Evolutionary conservation across 1,284 basidiomycete genomes (phyloP).

Genomic region (Fomes fomentarius): DNA sequence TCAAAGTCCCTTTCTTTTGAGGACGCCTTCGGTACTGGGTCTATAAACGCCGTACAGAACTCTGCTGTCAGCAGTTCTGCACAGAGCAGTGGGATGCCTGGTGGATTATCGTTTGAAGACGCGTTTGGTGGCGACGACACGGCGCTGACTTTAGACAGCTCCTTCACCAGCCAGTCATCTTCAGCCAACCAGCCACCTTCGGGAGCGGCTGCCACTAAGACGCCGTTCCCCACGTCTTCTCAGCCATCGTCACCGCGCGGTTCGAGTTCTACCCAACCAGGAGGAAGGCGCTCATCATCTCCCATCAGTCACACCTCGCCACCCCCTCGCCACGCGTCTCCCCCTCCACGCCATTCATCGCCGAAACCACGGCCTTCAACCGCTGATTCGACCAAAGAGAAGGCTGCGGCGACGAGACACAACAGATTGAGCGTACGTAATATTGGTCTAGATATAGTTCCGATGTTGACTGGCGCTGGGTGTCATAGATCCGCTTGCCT

Average conservation of each 20-base stretch:
- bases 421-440: slow-evolving; percentile 75
- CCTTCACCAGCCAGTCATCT: slow-evolving; percentile 29
- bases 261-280: slow-evolving; percentile 30
- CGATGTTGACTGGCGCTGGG: slow-evolving; percentile 4
- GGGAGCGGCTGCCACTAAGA: slow-evolving; percentile 34
- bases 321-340: slow-evolving; percentile 44
- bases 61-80: slow-evolving; percentile 12
- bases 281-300: slow-evolving; percentile 24
- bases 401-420: slow-evolving; percentile 53
- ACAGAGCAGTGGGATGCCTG: slow-evolving; percentile 17
- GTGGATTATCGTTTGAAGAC: slow-evolving; percentile 57
- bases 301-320: slow-evolving; percentile 27
- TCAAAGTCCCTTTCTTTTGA: slow-evolving; percentile 48
- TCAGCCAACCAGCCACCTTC: slow-evolving; percentile 30
- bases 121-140: slow-evolving; percentile 56
- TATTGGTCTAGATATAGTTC: background rate
- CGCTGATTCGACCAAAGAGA: slow-evolving; percentile 56
- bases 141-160: slow-evolving; percentile 44
- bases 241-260: slow-evolving; percentile 42
- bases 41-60: slow-evolving; percentile 10
- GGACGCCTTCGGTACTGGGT: slow-evolving; percentile 47
- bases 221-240: slow-evolving; percentile 27
- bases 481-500: slow-evolving; percentile 68
- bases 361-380: slow-evolving; percentile 63
- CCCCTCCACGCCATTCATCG: slow-evolving; percentile 55